Conservation (phyloP, 2,329 filamentous ascomycete species). For the Karstenula rhodostoma region DNA sequence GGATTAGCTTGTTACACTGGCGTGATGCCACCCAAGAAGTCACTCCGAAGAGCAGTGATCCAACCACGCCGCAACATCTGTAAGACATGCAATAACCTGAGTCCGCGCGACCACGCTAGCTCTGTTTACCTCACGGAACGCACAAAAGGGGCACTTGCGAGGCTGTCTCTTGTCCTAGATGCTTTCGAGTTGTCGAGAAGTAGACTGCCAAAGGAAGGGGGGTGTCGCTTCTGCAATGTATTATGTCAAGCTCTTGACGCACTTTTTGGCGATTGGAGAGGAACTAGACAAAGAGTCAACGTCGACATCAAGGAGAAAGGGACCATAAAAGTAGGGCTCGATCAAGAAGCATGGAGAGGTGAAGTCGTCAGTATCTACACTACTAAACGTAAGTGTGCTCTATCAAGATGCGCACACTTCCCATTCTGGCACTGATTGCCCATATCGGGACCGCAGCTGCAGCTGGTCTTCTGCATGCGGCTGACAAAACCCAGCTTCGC, state of each 20-base stretch:
- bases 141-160: conserved; percentile 25
- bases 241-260: conserved; percentile 38
- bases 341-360: conserved; percentile 32
- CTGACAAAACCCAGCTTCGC: conserved; percentile 32
- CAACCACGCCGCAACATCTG: conserved; percentile 36
- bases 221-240: conserved; percentile 40
- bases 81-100: conserved; percentile 39
- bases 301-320: conserved; percentile 39
- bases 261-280: conserved; percentile 39
- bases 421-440: neutral
- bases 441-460: neutral
- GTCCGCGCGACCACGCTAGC: conserved; percentile 36
- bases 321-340: conserved; percentile 35
- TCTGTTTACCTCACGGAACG: conserved; percentile 32
- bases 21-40: conserved; percentile 35
- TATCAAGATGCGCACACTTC: neutral
- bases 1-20: neutral
- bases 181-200: conserved; percentile 30
- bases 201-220: conserved; percentile 24
- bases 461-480: neutral
- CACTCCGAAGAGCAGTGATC: conserved; percentile 26
- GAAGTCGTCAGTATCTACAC: conserved; percentile 40
- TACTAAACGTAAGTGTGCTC: conserved; percentile 32
- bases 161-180: conserved; percentile 38
- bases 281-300: conserved; percentile 27